Evolutionary conservation across 208 protist genomes (phyloP), one percentile per base, ranked within the genome.

Genomic region (Acanthamoeba healyi): DNA sequence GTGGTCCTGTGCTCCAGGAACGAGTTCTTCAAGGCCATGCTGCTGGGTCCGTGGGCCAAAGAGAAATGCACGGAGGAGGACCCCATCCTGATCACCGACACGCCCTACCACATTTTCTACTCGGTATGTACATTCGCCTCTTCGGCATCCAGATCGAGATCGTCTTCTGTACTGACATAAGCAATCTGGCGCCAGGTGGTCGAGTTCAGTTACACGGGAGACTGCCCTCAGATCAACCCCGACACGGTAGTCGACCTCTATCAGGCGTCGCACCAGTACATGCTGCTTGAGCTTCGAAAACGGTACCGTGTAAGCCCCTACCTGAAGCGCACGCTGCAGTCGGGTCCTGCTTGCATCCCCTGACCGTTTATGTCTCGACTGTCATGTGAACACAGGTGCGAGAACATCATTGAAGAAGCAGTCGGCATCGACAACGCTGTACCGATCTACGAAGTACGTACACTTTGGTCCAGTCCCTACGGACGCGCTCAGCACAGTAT

Each of bases 241-340:
- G 74, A 84, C 74, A 84, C 74, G 74, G 74, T 84, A n/a, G 74
- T 84, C 10, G 74, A 84, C 40, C 74, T 84, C 44, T 84, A 84
- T 22, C 74, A 84, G 46, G 74, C 74, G 3, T 84, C 74, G 17
- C 74, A 84, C 36, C 74, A 84, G 74, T 84, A 36, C 74, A 84
- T 84, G 74, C 38, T 84, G 4, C 74, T 84, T 7, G 74, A 84
- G 15, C 44, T 84, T 9, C 74, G 74, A 51, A 84, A 84, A 56
- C 74, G 74, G 74, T 58, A 58, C 12, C 44, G 44, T 15, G 19
- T n/a, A 4, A 58, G 9, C 49, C 17, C 51, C 19, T n/a, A 58
- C 17, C 51, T 42, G 36, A 2, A 3, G 36, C 4, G 24, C 3
- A 38, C 10, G 10, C 63, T 9, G 7, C 12, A 61, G 12, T 61